Conservation (phyloP, 139 green algal species). For the Parachlorella kessleri region DNA sequence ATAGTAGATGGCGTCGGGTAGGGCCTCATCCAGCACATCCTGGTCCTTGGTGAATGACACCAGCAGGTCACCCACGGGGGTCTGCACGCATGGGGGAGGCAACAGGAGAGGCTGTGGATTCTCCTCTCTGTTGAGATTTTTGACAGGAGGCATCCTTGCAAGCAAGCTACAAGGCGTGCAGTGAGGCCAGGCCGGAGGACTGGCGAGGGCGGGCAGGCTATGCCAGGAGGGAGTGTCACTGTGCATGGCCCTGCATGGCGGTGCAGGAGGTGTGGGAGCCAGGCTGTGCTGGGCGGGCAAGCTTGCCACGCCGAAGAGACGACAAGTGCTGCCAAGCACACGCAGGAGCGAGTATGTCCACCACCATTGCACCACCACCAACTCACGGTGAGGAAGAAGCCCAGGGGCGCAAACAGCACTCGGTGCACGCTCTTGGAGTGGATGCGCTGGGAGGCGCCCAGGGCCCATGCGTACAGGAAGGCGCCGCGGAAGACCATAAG, state of each 20-base stretch:
- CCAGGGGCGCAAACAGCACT: slow-evolving; percentile 60
- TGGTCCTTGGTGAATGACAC: slow-evolving; percentile 68
- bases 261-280: too few species aligned
- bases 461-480: slow-evolving; percentile 51
- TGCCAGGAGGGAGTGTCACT: too few species aligned
- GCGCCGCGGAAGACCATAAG: slow-evolving; percentile 59
- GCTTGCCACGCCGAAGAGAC: too few species aligned
- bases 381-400: slow-evolving; percentile 58
- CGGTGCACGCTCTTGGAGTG: slow-evolving; percentile 57
- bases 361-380: background rate
- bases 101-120: too few species aligned
- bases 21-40: slow-evolving; percentile 64
- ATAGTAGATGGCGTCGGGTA: slow-evolving; percentile 57
- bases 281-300: too few species aligned
- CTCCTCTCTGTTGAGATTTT: too few species aligned
- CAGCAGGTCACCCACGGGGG: slow-evolving; percentile 66
- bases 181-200: too few species aligned
- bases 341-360: background rate
- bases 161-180: too few species aligned
- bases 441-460: slow-evolving; percentile 39
- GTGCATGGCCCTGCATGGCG: too few species aligned
- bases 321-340: background rate
- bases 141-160: too few species aligned
- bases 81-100: too few species aligned
- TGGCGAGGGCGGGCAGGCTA: too few species aligned